Evolutionary conservation across 345 rosid species (phyloP).

Genomic region (Noccaea bulbosa): DNA sequence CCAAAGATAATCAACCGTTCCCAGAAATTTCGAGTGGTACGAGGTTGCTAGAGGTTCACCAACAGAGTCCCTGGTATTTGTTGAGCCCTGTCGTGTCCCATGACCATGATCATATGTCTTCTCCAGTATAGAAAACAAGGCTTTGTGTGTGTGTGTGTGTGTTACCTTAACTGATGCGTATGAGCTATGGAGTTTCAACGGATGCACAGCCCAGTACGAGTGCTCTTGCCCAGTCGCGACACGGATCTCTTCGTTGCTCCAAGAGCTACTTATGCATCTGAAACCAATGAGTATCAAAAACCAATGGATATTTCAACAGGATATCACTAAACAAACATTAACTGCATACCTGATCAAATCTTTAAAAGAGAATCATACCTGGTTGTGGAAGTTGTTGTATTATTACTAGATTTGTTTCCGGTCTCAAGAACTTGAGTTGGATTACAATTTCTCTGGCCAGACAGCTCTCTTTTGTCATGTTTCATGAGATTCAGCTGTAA

Average conservation of each 20-base stretch:
- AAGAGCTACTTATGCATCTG: constrained; percentile 52
- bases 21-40: constrained; percentile 77
- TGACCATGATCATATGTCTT: constrained; percentile 24
- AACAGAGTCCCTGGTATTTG: constrained; percentile 51
- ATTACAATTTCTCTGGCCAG: constrained; percentile 73
- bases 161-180: constrained; percentile 65
- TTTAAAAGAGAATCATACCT: constrained; percentile 40
- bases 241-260: constrained; percentile 65
- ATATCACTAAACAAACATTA: constrained; percentile 6
- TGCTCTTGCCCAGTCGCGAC: constrained; percentile 59
- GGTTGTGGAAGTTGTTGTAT: constrained; percentile 44
- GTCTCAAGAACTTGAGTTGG: constrained; percentile 63
- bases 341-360: neutral
- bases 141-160: constrained; percentile 1
- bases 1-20: constrained; percentile 92
- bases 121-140: neutral
- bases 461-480: constrained; percentile 63
- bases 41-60: constrained; percentile 91
- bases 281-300: constrained; percentile 25
- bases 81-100: constrained; percentile 55
- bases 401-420: constrained; percentile 43
- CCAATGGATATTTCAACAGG: neutral
- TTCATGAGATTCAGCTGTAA: constrained; percentile 67
- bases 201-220: constrained; percentile 55
- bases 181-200: constrained; percentile 69